Evolutionary conservation across 2,329 filamentous ascomycete genomes (phyloP).

Genomic region (Exophiala alcalophila): DNA sequence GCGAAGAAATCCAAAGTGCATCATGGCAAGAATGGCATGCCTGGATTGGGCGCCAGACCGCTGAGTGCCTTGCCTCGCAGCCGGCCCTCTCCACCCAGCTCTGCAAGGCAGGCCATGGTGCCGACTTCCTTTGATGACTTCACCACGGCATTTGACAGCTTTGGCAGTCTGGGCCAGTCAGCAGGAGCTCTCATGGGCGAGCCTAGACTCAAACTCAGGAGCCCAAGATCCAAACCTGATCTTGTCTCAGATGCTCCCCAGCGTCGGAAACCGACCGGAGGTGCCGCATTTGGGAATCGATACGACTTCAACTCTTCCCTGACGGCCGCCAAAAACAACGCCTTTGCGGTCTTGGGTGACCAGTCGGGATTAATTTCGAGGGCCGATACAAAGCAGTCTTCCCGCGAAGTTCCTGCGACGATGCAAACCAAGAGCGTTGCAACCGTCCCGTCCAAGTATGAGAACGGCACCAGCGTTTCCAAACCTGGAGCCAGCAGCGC

Average conservation of each 20-base stretch:
- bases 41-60: conserved; percentile 52
- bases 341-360: conserved; percentile 29
- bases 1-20: conserved; percentile 68
- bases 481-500: conserved; percentile 10
- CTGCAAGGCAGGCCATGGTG: conserved; percentile 52
- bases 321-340: conserved; percentile 69
- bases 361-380: conserved; percentile 29
- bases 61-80: conserved; percentile 63
- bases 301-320: conserved; percentile 97
- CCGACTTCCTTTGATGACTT: conserved; percentile 68
- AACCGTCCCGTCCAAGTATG: conserved; percentile 19
- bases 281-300: conserved; percentile 80
- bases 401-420: conserved; percentile 28
- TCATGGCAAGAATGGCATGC: conserved; percentile 41
- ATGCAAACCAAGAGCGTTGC: conserved; percentile 19
- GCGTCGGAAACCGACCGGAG: conserved; percentile 51
- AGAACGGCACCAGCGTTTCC: conserved; percentile 23
- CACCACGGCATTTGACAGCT: conserved; percentile 56
- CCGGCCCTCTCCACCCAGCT: conserved; percentile 55
- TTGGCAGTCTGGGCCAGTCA: conserved; percentile 55
- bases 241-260: conserved; percentile 58
- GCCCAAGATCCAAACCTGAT: conserved; percentile 60
- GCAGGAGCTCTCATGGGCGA: conserved; percentile 65
- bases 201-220: conserved; percentile 67
- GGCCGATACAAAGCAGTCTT: conserved; percentile 29